Base-by-base conservation (phyloP, 2,329 filamentous ascomycete species). In the Aspergillus japonicus region DNA sequence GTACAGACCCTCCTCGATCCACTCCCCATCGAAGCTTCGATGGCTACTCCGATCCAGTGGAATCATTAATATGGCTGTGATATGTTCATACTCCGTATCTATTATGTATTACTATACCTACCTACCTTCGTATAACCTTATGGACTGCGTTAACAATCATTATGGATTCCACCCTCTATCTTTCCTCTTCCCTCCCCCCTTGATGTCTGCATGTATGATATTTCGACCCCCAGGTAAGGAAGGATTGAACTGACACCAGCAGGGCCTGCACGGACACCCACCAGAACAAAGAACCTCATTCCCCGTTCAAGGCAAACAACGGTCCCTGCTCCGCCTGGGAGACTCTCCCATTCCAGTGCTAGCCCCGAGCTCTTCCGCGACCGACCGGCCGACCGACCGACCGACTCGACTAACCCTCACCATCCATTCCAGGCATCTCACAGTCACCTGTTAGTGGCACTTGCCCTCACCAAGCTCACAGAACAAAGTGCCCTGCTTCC, bases 211-310 rank as follows among this genome's bases (percentile, higher is more conserved):
- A 23, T 2, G 23, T 23, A 44, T 19, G 39, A 44, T 44, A 19
- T 53, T 49, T 60, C 50, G 56, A 26, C 56, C 35, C 16, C 33
- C 12, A 16, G 14, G 33, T 16, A 16, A 35, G 31, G 31, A 33
- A 7, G 33, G 33, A 12, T 12, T 35, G 12, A 21, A 23, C 21
- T 39, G 49, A 19, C 44, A 23, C 23, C 23, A 23, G 23, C 23
- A 42, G 47, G 33, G 47, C 42, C 57, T 47, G 58, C 58, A 60
- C 58, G 50, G 58, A 60, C 58, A 50, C 10, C 44, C 29, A 47
- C 8, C 21, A 23, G 12, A 33, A 33, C 57, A 49, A 55, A 39
- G 31, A 39, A 50, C 44, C 14, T 24, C 49, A 50, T 47, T 53
- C 49, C 39, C 49, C 44, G 56, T 47, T 24, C 12, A 33, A 58